phyloP scores from a whole-genome alignment of 805 yeast genomes.

The Wickerhamomyces bovis region DNA sequence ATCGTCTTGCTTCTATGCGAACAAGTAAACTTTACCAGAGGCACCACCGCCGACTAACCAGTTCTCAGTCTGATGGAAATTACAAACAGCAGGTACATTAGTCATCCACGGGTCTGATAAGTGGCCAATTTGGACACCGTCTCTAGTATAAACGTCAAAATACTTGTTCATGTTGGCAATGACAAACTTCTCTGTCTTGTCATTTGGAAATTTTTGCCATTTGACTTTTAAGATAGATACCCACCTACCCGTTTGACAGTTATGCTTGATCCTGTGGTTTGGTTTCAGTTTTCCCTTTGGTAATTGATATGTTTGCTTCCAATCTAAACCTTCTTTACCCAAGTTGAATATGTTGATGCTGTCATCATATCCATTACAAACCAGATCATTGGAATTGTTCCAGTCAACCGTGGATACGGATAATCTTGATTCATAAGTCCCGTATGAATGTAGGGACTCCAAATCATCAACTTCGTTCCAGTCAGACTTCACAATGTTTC shows the following conservation, averaged over 20 bases:
- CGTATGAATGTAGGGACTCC: constrained; percentile 32
- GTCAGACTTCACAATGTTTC: constrained; percentile 41
- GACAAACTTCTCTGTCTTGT: constrained; percentile 73
- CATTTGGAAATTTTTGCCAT: constrained; percentile 75
- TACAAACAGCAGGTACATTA: constrained; percentile 88
- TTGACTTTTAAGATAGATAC: constrained; percentile 83
- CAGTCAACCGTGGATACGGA: constrained; percentile 82
- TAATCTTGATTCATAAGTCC: constrained; percentile 64
- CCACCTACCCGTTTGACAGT: constrained; percentile 97
- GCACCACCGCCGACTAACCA: constrained; percentile 95
- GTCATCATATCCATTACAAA: constrained; percentile 92
- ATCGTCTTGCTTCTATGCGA: constrained; percentile 1
- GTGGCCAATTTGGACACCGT: constrained; percentile 77
- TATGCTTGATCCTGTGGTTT: constrained; percentile 62
- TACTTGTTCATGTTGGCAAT: constrained; percentile 92
- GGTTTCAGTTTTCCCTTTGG: constrained; percentile 44
- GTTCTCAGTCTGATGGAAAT: constrained; percentile 78
- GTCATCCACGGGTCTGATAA: constrained; percentile 58
- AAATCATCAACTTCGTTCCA: constrained; percentile 55
- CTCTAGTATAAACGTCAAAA: constrained; percentile 72
- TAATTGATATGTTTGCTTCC: constrained; percentile 15
- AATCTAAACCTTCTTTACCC: constrained; percentile 20
- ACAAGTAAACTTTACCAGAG: constrained; percentile 79
- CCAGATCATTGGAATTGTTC: constrained; percentile 55
- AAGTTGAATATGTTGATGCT: constrained; percentile 68